A percentile compares a stretch with the other conserved stretches of the same genome.
Conservation (phyloP, 192 early-diverging fungal genomes). For the Chytriomyces hyalinus region DNA sequence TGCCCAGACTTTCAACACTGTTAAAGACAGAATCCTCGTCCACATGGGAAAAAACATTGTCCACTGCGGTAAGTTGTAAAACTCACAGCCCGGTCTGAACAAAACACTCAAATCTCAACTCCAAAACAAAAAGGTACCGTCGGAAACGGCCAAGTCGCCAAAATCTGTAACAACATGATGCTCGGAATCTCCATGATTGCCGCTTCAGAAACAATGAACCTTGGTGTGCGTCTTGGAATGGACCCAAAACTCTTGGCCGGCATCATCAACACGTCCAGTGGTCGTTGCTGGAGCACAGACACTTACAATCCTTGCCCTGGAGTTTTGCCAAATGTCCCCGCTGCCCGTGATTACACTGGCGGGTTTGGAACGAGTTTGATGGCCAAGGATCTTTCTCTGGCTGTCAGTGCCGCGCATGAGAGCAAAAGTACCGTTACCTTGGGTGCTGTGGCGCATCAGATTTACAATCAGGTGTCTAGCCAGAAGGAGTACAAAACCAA, state of each 20-base stretch:
- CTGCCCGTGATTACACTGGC: slow-evolving; percentile 79
- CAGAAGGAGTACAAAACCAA: slow-evolving; percentile 70
- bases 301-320: slow-evolving; percentile 90
- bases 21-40: slow-evolving; percentile 54
- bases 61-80: background rate
- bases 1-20: slow-evolving; percentile 62
- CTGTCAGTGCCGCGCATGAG: slow-evolving; percentile 83
- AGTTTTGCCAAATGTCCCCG: slow-evolving; percentile 77
- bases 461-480: slow-evolving; percentile 78
- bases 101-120: slow-evolving; percentile 26
- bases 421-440: slow-evolving; percentile 71
- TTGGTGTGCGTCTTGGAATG: slow-evolving; percentile 86
- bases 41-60: slow-evolving; percentile 20
- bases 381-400: slow-evolving; percentile 93
- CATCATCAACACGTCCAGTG: slow-evolving; percentile 89
- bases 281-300: slow-evolving; percentile 92
- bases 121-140: slow-evolving; percentile 87
- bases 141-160: slow-evolving; percentile 90
- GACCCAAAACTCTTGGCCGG: slow-evolving; percentile 80
- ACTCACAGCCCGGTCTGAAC: background rate
- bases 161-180: slow-evolving; percentile 98
- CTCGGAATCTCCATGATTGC: slow-evolving; percentile 94
- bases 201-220: slow-evolving; percentile 88
- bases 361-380: slow-evolving; percentile 90
- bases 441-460: slow-evolving; percentile 76